These are phyloP conservation scores for Yamadazyma sp. DNA, from an alignment of 805 yeast genomes.

Conservation along the genomic window DNA sequence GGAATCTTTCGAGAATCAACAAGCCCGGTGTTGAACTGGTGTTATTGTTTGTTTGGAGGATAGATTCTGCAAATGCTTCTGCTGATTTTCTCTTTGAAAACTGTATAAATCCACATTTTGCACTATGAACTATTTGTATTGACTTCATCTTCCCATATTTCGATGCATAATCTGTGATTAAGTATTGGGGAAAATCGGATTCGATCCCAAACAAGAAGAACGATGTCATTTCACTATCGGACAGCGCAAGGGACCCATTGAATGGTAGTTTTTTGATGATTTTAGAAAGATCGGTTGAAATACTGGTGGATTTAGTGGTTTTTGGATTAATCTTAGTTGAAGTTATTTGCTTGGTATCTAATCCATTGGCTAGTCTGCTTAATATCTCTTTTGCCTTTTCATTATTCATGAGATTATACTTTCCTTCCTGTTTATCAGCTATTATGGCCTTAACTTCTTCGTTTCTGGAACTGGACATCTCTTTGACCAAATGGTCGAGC, in stretches of 20 bases:
- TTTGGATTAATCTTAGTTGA: constrained; percentile 2
- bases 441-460: constrained; percentile 39
- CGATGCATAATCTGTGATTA: constrained; percentile 48
- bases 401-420: constrained; percentile 10
- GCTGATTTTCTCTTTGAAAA: constrained; percentile 51
- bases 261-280: constrained; percentile 64
- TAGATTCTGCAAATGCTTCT: constrained; percentile 32
- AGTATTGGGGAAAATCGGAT: constrained; percentile 62
- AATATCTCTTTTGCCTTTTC: constrained; percentile 51
- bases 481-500: constrained; percentile 17
- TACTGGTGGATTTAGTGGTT: neutral
- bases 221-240: constrained; percentile 38
- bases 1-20: constrained; percentile 32
- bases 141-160: constrained; percentile 46
- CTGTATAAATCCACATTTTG: constrained; percentile 63
- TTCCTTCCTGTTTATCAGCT: constrained; percentile 47
- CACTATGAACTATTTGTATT: constrained; percentile 51
- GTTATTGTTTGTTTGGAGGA: constrained; percentile 17
- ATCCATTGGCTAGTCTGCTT: constrained; percentile 40
- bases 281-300: constrained; percentile 44
- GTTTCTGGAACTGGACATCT: constrained; percentile 16
- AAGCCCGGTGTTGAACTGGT: constrained; percentile 27
- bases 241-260: constrained; percentile 46
- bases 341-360: constrained; percentile 10
- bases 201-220: constrained; percentile 76